Percentiles rank a stretch among this genome's conserved stretches.
phyloP scores from a whole-genome alignment of 1,284 basidiomycete genomes.

The Paramarasmius palmivorus region DNA sequence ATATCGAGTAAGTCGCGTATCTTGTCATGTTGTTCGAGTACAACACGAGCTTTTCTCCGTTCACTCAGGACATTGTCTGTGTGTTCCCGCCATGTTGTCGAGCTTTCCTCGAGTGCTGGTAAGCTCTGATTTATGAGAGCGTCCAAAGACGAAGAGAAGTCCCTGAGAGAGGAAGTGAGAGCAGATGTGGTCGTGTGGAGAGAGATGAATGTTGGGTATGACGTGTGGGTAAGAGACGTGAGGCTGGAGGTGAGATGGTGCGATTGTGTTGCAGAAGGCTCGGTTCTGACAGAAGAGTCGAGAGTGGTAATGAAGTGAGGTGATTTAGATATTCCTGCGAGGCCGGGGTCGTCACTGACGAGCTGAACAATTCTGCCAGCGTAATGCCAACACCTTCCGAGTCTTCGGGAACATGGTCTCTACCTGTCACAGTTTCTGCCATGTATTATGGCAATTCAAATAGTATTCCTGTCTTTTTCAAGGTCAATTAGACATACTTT shows the following conservation, averaged over 20 bases:
- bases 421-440: neutral
- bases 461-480: neutral
- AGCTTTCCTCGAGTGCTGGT: slow-evolving; percentile 71
- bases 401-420: slow-evolving; percentile 1
- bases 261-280: slow-evolving; percentile 75
- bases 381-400: slow-evolving; percentile 2
- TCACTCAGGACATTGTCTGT: slow-evolving; percentile 48
- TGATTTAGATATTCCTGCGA: slow-evolving; percentile 57
- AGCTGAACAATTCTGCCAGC: slow-evolving; percentile 18
- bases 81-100: slow-evolving; percentile 56
- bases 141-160: slow-evolving; percentile 68
- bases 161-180: slow-evolving; percentile 62
- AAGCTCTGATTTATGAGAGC: slow-evolving; percentile 65
- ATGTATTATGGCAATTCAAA: slow-evolving; percentile 2
- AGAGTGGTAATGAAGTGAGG: slow-evolving; percentile 65
- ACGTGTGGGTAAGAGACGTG: slow-evolving; percentile 84
- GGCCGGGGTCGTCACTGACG: slow-evolving; percentile 25
- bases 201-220: slow-evolving; percentile 86
- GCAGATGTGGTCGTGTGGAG: slow-evolving; percentile 75
- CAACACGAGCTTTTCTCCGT: slow-evolving; percentile 72
- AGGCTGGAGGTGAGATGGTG: slow-evolving; percentile 85
- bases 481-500: neutral
- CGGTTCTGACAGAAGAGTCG: slow-evolving; percentile 71
- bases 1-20: slow-evolving; percentile 89
- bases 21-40: slow-evolving; percentile 90